Percentiles rank a stretch among this genome's conserved stretches.
Evolutionary conservation across 164 flowering plant genomes (phyloP).

Genomic region (Stephania japonica): DNA sequence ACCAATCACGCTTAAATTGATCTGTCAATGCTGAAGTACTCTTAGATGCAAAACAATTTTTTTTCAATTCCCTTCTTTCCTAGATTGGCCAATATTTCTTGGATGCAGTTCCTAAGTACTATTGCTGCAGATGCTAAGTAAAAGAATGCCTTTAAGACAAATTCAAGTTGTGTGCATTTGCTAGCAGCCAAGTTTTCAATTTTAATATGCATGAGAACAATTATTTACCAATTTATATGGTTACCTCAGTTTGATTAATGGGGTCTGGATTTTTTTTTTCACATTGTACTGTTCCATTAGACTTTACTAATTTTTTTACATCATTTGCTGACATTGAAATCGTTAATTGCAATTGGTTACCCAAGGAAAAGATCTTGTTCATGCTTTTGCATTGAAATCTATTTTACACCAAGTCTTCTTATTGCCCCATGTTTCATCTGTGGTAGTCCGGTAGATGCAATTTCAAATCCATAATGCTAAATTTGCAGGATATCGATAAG

Average conservation of each 20-base stretch:
- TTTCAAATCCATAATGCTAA: not conserved
- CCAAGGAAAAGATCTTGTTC: not conserved
- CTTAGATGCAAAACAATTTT: too few species aligned
- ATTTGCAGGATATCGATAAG: slow-evolving; percentile 88
- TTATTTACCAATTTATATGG: not conserved
- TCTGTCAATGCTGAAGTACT: too few species aligned
- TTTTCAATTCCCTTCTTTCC: too few species aligned
- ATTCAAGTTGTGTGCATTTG: too few species aligned
- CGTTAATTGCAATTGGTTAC: not conserved
- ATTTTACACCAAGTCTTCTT: not conserved
- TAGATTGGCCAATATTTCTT: too few species aligned
- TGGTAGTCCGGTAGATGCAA: slow-evolving; percentile 1
- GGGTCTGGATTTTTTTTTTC: not conserved
- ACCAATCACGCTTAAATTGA: too few species aligned
- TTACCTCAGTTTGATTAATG: not conserved
- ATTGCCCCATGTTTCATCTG: not conserved
- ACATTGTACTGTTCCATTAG: not conserved
- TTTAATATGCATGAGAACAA: not conserved
- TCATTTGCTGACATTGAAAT: not conserved
- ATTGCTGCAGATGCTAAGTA: too few species aligned
- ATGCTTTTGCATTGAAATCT: not conserved
- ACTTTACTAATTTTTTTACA: not conserved
- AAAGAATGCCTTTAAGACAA: too few species aligned
- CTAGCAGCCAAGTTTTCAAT: not conserved
- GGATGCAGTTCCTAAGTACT: too few species aligned